Percentiles rank a stretch among this genome's conserved stretches.
phyloP scores from a whole-genome alignment of 371 early-diverging fungal genomes.

The Fennellomyces sp. region DNA sequence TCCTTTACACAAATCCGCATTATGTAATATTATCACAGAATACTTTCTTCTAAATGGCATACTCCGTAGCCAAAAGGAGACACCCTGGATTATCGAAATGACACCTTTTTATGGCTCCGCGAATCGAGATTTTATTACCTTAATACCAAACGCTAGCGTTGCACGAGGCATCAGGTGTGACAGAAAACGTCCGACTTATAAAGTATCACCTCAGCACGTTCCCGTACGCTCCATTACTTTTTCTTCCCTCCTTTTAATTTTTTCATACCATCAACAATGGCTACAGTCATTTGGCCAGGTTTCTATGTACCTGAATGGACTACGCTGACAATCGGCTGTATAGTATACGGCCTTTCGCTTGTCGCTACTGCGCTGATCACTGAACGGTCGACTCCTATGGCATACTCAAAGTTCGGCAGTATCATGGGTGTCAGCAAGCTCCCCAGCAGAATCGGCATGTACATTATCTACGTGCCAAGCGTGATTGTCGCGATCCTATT shows the following conservation, averaged over 20 bases:
- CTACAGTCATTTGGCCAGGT: background rate
- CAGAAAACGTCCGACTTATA: too few species aligned
- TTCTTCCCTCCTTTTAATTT: background rate
- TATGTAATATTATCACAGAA: too few species aligned
- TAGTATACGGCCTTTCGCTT: slow-evolving; percentile 10
- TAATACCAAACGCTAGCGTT: too few species aligned
- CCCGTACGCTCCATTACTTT: too few species aligned
- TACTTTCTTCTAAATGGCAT: too few species aligned
- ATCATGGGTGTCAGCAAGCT: slow-evolving; percentile 10
- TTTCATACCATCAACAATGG: background rate
- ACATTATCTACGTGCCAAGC: slow-evolving; percentile 23
- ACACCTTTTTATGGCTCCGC: too few species aligned
- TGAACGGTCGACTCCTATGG: slow-evolving; percentile 9
- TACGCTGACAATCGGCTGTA: slow-evolving; percentile 1
- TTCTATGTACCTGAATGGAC: slow-evolving; percentile 24
- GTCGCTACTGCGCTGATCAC: slow-evolving; percentile 10
- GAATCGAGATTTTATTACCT: too few species aligned
- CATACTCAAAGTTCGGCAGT: slow-evolving; percentile 33
- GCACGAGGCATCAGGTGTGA: too few species aligned
- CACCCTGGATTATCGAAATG: too few species aligned
- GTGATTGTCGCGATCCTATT: slow-evolving; percentile 11
- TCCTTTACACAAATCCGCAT: too few species aligned
- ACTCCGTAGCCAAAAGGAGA: too few species aligned
- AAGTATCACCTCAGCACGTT: too few species aligned
- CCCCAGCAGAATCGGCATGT: slow-evolving; percentile 25